These are phyloP conservation scores for Venturia pyrina DNA, from an alignment of 2,329 filamentous ascomycete species.

Conservation along the genomic window DNA sequence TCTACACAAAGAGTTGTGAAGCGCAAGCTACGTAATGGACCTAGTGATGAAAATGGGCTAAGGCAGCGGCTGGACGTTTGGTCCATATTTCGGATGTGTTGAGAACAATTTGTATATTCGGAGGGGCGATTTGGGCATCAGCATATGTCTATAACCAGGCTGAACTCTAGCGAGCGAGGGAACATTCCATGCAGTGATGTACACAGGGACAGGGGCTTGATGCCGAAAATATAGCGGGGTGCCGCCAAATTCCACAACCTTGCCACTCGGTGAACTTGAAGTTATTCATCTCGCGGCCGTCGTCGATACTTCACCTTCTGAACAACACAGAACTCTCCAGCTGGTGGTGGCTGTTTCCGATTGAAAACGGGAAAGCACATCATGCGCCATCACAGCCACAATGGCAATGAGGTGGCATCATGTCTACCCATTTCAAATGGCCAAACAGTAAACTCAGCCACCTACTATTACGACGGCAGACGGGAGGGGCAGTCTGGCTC, in stretches of 20 bases:
- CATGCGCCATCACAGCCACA: neutral
- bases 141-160: too few relatives aligned
- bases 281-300: too few relatives aligned
- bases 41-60: too few relatives aligned
- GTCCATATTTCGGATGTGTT: too few relatives aligned
- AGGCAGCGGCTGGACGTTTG: too few relatives aligned
- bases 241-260: neutral
- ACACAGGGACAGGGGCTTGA: neutral
- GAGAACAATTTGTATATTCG: too few relatives aligned
- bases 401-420: neutral
- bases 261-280: neutral
- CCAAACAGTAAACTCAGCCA: neutral
- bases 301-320: neutral
- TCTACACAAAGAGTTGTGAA: too few relatives aligned
- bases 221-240: neutral
- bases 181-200: neutral
- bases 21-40: too few relatives aligned
- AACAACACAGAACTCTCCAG: neutral
- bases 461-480: neutral
- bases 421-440: neutral
- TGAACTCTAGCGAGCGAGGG: too few relatives aligned
- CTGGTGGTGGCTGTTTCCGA: neutral
- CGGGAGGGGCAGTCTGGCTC: neutral
- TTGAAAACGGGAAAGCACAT: neutral
- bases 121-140: too few relatives aligned